These are phyloP conservation scores for Rhexocercosporidium sp. DNA, from an alignment of 2,329 filamentous ascomycete species.

Conservation along the genomic window DNA sequence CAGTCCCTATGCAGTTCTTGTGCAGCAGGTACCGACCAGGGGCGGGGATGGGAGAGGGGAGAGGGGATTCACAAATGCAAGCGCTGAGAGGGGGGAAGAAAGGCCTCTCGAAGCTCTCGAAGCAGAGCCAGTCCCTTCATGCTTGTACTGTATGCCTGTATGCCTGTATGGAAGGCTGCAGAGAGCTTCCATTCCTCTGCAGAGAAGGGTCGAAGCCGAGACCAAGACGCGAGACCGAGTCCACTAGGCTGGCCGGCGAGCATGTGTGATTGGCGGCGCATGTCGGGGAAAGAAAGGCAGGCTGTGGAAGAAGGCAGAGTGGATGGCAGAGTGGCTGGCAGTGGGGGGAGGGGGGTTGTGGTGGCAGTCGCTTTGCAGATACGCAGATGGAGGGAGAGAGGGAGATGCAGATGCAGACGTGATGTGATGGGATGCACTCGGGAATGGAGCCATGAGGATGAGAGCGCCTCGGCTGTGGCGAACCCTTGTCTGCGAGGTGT, in stretches of 20 bases:
- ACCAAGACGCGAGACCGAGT: too few relatives aligned
- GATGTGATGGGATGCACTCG: too few relatives aligned
- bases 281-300: background rate
- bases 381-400: too few relatives aligned
- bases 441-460: background rate
- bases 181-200: constrained; percentile 40
- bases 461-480: constrained; percentile 9
- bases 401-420: too few relatives aligned
- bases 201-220: constrained; percentile 18
- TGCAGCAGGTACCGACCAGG: background rate
- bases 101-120: background rate
- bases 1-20: too few relatives aligned
- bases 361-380: constrained; percentile 5
- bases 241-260: background rate
- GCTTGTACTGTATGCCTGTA: constrained; percentile 28
- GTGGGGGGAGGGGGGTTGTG: too few relatives aligned
- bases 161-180: constrained; percentile 41
- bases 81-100: background rate
- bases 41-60: background rate
- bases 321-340: too few relatives aligned
- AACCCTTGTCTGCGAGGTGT: too few relatives aligned
- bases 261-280: constrained; percentile 8
- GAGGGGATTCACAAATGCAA: constrained; percentile 13
- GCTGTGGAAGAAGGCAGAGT: too few relatives aligned
- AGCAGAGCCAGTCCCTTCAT: constrained; percentile 9